Base-by-base conservation (phyloP, 106 monocot genomes). In the Dioscorea dumetorum region DNA sequence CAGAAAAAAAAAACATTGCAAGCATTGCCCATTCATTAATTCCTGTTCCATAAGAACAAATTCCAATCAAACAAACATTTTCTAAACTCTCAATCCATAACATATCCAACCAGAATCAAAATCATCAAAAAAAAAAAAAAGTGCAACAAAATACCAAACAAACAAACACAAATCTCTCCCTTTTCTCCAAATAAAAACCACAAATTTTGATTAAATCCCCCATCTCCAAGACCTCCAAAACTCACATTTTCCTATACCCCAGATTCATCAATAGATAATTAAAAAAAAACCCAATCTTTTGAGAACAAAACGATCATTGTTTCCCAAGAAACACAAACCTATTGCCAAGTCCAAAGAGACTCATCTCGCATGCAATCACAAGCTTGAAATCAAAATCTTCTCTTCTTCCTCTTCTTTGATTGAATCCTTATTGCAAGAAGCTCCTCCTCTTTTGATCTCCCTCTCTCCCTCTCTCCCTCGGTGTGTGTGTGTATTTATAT, bases 291-390 rank as follows among this genome's bases (percentile, higher is more conserved):
- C 1, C 15, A 10, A 63, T 63, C 33, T 54, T 54, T 54, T 41
- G 41, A 41, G 10, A 41, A 41, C 41, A 41, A 41, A 41, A 41
- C 3, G 41, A 41, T 41, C 41, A 41, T 41, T 41, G 0, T 8
- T 41, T 41, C 9, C 9, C 1, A 10, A 8, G 41, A 41, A 6
- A 41, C 9, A 41, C 9, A 41, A 10, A 63, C 62, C 62, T 63
- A 32, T 63, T 63, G 28, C 62, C 62, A 16, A 63, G 62, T 24
- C 62, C 62, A 13, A 63, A 63, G 62, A 63, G 62, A 32, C 62
- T 63, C 62, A 63, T 63, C 59, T 59, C 59, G 8, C 22, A 59
- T 16, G 54, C 4, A 54, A 18, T 54, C 54, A 54, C 9, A 14
- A 54, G 1, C 54, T 18, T 19, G 54, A 19, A 54, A 18, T 54